phyloP scores from a whole-genome alignment of 192 early-diverging fungal species.

The Powellomyces hirtus region DNA sequence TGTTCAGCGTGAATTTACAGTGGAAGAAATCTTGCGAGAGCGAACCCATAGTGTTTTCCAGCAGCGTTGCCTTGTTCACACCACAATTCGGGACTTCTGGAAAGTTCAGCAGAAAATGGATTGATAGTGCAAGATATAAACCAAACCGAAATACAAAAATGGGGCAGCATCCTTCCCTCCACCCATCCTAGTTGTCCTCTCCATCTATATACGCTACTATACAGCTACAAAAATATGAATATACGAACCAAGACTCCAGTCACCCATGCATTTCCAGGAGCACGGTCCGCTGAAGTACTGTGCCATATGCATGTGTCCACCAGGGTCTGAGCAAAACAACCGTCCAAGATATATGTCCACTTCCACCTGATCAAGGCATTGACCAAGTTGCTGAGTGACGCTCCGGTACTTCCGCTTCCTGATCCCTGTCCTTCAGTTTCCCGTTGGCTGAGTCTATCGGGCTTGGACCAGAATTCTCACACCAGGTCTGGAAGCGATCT shows the following conservation, averaged over 20 bases:
- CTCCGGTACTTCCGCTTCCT: background rate
- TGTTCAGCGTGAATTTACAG: conserved; percentile 11
- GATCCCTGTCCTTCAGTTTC: background rate
- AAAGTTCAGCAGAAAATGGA: background rate
- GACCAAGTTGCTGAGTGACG: background rate
- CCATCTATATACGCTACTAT: background rate
- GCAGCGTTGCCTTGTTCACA: background rate
- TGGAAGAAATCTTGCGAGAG: conserved; percentile 23
- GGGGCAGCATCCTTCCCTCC: background rate
- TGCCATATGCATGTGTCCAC: background rate
- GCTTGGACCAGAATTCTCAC: background rate
- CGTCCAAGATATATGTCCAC: too few relatives aligned
- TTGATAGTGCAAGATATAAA: background rate
- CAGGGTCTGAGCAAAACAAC: background rate
- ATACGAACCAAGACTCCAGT: too few relatives aligned
- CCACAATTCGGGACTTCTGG: conserved; percentile 1
- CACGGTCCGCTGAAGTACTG: too few relatives aligned
- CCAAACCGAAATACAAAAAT: background rate
- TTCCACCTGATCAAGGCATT: background rate
- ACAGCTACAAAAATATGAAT: conserved; percentile 4
- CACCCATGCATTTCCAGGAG: too few relatives aligned
- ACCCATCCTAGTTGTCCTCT: background rate
- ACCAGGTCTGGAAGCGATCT: background rate
- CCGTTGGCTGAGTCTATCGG: too few relatives aligned
- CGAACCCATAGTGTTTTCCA: conserved; percentile 22